phyloP scores from a whole-genome alignment of 73 alveolate genomes.

The Paramecium bursaria region DNA sequence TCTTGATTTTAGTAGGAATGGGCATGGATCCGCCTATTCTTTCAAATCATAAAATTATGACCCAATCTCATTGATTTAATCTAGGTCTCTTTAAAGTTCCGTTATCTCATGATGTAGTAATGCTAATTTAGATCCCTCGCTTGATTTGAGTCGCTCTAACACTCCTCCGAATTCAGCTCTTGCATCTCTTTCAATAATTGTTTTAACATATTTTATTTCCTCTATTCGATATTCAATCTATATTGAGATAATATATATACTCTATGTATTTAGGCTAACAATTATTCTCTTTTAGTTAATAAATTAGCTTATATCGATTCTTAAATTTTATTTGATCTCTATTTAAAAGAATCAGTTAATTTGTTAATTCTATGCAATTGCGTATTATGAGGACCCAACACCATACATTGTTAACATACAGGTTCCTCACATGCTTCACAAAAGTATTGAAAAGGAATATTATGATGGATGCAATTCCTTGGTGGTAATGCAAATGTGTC shows the following conservation, averaged over 20 bases:
- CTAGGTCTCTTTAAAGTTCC: conserved; percentile 94
- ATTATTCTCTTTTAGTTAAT: conserved; percentile 90
- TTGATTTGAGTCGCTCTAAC: conserved; percentile 95
- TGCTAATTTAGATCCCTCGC: conserved; percentile 96
- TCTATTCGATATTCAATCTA: conserved; percentile 80
- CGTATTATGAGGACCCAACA: conserved; percentile 97
- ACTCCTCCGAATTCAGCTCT: conserved; percentile 94
- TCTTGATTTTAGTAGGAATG: conserved; percentile 56
- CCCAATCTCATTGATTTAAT: conserved; percentile 89
- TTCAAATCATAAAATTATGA: conserved; percentile 46
- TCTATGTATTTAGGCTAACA: conserved; percentile 87
- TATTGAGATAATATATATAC: conserved; percentile 68
- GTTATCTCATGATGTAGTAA: conserved; percentile 92
- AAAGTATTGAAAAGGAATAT: conserved; percentile 77
- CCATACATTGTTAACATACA: conserved; percentile 95
- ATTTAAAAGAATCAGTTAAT: conserved; percentile 92
- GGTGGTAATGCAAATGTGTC: conserved; percentile 1
- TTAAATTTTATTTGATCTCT: conserved; percentile 80
- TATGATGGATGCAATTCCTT: conserved; percentile 84
- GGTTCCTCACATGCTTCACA: conserved; percentile 98
- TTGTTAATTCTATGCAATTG: conserved; percentile 91
- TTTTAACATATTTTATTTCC: conserved; percentile 91
- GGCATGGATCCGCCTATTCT: conserved; percentile 57
- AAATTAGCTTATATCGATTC: conserved; percentile 82
- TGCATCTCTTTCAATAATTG: conserved; percentile 93